Evolutionary conservation across 495 filamentous ascomycete genomes (phyloP).

Genomic region (Endocarpon pusillum): DNA sequence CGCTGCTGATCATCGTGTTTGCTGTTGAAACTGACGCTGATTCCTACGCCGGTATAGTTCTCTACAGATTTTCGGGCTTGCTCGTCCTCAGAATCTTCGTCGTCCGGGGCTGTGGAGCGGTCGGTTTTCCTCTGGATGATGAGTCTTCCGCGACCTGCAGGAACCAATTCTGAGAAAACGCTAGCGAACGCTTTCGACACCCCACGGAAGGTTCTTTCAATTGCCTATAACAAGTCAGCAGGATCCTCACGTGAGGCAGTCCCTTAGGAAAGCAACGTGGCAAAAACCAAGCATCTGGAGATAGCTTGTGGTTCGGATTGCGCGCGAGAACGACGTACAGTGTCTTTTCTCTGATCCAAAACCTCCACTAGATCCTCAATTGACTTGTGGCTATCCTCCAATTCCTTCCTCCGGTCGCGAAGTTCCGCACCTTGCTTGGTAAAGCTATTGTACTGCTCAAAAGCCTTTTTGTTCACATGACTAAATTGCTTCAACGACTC

Average conservation of each 20-base stretch:
- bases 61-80: constrained; percentile 55
- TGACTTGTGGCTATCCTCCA: constrained; percentile 62
- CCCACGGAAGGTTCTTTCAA: constrained; percentile 96
- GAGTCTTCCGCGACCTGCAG: constrained; percentile 76
- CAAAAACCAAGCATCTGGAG: no score
- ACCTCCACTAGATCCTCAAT: constrained; percentile 86
- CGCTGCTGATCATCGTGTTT: constrained; percentile 96
- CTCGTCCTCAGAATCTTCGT: constrained; percentile 50
- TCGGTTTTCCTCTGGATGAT: constrained; percentile 89
- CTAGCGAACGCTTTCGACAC: constrained; percentile 80
- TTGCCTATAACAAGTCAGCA: no score
- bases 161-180: constrained; percentile 90
- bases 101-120: constrained; percentile 38
- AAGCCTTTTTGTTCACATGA: constrained; percentile 98
- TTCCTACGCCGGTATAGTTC: constrained; percentile 95
- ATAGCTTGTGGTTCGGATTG: no score
- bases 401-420: constrained; percentile 62
- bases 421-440: constrained; percentile 78
- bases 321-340: no score
- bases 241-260: no score
- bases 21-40: constrained; percentile 95
- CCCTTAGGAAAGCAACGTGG: no score
- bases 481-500: constrained; percentile 89
- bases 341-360: constrained; percentile 89
- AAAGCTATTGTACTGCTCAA: constrained; percentile 96